Conservation (phyloP, 257 asterid genomes). For the Avicennia marina region DNA sequence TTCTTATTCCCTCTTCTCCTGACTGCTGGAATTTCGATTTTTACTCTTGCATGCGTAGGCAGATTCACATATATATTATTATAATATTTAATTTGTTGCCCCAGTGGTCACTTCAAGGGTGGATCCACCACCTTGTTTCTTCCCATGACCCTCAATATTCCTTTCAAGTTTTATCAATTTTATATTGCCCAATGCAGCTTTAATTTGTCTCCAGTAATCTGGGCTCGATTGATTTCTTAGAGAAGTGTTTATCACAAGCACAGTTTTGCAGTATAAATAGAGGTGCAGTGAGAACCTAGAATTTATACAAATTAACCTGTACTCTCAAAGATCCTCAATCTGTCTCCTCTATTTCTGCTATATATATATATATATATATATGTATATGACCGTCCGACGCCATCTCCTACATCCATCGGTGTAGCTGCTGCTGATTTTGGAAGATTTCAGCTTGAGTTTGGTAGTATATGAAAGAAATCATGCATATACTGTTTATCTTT, state of each 20-base stretch:
- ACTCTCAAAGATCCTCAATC: neutral
- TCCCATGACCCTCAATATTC: neutral
- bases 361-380: too few species aligned
- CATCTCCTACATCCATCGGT: neutral
- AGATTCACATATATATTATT: neutral
- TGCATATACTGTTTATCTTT: too few species aligned
- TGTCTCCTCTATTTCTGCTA: neutral
- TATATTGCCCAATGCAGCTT: constrained; percentile 2
- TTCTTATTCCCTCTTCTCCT: constrained; percentile 31
- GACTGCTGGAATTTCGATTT: constrained; percentile 7
- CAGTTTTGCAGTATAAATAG: constrained; percentile 29
- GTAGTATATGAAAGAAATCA: too few species aligned
- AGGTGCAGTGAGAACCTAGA: constrained; percentile 12
- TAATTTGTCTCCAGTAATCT: neutral
- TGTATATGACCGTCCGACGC: too few species aligned
- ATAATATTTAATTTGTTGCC: neutral
- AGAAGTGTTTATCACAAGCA: neutral
- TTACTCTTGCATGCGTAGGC: neutral
- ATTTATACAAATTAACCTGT: neutral
- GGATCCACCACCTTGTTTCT: neutral
- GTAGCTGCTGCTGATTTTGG: neutral
- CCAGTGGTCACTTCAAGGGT: neutral
- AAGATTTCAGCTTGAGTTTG: too few species aligned
- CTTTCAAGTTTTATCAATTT: too few species aligned
- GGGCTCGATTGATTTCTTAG: neutral